Evolutionary conservation across 164 flowering plant genomes (phyloP).

Genomic region (Magnolia officinalis): DNA sequence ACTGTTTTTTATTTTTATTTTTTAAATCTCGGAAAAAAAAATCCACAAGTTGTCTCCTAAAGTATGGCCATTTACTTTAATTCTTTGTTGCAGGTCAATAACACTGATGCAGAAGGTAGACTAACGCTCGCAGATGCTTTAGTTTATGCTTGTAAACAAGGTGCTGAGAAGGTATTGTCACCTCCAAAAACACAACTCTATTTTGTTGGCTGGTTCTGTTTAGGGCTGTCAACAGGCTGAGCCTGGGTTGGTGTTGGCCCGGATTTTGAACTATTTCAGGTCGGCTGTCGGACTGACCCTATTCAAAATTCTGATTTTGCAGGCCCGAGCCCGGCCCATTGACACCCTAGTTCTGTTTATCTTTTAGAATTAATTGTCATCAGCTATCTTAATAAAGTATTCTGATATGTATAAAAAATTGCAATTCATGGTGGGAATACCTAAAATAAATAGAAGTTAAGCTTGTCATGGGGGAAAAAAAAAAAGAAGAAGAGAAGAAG

Average conservation of each 20-base stretch:
- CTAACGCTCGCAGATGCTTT: constrained; percentile 98
- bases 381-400: background rate
- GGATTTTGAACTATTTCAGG: too few relatives aligned
- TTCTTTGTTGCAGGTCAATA: constrained; percentile 66
- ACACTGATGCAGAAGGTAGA: constrained; percentile 98
- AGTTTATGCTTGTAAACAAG: constrained; percentile 94
- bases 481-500: too few relatives aligned
- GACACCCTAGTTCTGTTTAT: too few relatives aligned
- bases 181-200: background rate
- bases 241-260: too few relatives aligned
- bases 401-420: background rate
- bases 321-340: too few relatives aligned
- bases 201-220: background rate
- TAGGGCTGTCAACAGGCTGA: too few relatives aligned
- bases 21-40: background rate
- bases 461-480: too few relatives aligned
- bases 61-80: background rate
- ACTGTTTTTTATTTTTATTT: too few relatives aligned
- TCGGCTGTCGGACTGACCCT: too few relatives aligned
- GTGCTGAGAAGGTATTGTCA: constrained; percentile 77
- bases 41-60: background rate
- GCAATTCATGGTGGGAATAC: background rate
- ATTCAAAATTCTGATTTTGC: too few relatives aligned
- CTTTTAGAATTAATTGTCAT: background rate
- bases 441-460: too few relatives aligned